Evolutionary conservation across 352 stramenopile species (phyloP), one percentile per base, ranked within the genome.

Genomic region (Nannochloropsis limnetica): DNA sequence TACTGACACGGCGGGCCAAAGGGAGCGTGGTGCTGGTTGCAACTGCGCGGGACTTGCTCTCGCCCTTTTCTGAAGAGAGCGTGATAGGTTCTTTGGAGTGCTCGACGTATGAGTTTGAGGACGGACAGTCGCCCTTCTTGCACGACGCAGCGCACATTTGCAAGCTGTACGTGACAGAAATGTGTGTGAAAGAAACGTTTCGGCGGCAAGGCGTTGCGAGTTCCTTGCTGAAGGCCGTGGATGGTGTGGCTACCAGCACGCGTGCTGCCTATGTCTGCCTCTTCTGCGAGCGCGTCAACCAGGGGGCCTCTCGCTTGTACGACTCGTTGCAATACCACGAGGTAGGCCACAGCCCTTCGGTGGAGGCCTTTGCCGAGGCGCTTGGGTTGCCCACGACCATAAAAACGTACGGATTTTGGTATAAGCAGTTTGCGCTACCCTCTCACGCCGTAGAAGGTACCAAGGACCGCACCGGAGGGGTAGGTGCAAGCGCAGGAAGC

Each of bases 351-450:
- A 74, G 61, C 25, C 11, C 6, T 17, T 74, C 61, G 61, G 61
- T 74, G 1, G 25, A 74, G 3, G 25, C n/a, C n/a, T 74, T 74
- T 29, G 61, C 61, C 25, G 11, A 29, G 61, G 61, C 61, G 11
- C 61, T 74, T 6, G 61, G 61, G 1, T 20, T 74, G n/a, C 61
- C 61, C 25, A 74, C 61, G 25, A 29, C 61, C 25, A 15, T 20
- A 28, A 74, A 74, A 74, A 29, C 61, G 11, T 28, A 74, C 61
- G 20, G 61, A 74, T 74, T 74, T 74, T 74, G 15, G 9, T 74
- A 74, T 20, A 74, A 74, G 22, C 61, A 74, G 61, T 31, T 74
- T 20, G n/a, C 61, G 61, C n/a, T 15, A 8, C n/a, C 61, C 37
- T 49, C 37, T 6, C 17, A 6, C 17, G 37, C 37, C 37, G 37